Conservation (phyloP, 495 filamentous ascomycete species). For the Penicillium atrosanguineum region DNA sequence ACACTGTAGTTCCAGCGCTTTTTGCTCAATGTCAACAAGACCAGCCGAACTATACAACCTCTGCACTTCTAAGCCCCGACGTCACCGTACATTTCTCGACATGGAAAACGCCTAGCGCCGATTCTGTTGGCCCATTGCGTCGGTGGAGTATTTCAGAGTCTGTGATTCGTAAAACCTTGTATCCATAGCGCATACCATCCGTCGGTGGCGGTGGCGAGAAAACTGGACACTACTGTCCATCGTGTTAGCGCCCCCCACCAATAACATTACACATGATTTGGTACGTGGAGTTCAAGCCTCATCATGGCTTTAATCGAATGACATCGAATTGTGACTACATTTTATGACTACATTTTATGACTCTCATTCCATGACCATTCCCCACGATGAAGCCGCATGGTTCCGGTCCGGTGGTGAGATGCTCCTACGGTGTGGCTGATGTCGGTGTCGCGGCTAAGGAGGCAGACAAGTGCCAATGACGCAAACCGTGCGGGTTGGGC, state of each 20-base stretch:
- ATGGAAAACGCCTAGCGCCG: not conserved
- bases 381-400: constrained; percentile 26
- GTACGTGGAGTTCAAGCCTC: not conserved
- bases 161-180: not conserved
- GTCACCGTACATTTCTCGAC: not conserved
- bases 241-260: no score
- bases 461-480: constrained; percentile 15
- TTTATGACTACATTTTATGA: no score
- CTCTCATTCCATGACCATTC: not conserved
- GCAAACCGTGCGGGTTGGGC: constrained; percentile 3
- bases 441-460: constrained; percentile 3
- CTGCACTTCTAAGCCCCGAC: not conserved
- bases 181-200: constrained; percentile 1
- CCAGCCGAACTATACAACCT: not conserved
- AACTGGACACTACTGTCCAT: no score
- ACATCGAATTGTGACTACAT: not conserved
- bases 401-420: constrained; percentile 42
- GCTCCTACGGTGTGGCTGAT: constrained; percentile 30
- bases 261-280: not conserved
- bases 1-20: not conserved
- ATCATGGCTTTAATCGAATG: not conserved
- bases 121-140: not conserved
- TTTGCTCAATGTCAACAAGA: not conserved
- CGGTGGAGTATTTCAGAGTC: not conserved
- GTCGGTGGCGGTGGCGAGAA: constrained; percentile 12